Evolutionary conservation across 1,284 basidiomycete genomes (phyloP), one percentile per base, ranked within the genome.

Genomic region (Uromyces viciae-fabae): DNA sequence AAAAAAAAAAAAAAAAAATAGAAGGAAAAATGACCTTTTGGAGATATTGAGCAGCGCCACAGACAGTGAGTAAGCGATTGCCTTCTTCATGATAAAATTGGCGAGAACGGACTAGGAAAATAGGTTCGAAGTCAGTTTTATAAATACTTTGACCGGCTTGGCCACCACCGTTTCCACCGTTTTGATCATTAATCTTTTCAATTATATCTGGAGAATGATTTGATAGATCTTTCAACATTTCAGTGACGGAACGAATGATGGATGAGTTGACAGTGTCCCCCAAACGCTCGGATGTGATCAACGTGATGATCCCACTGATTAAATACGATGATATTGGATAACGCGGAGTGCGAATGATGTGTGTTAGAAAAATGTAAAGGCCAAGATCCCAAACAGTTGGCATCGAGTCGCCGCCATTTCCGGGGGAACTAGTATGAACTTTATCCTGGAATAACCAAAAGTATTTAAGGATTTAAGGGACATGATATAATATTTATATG

Each of bases 191-290:
- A 19, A 78, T 71, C 49, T 54, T 40, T 58, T 78, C 71, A 36
- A 78, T 78, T 25, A 71, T 78, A 3, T 78, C 76, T 40, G 52
- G 42, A 54, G 49, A 56, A 68, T 69, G 64, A n/a, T 78, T 73
- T 40, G 60, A 25, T 15, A 81, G 71, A n/a, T 69, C 74, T 33
- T 49, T 82, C 15, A 82, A 69, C 82, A 82, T 82, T 17, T 78
- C 60, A 22, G 81, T 81, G 82, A 92, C 94, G 84, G 92, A 92
- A 85, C 94, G 93, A 81, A 98, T 90, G 4, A 93, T 92, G 8
- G 94, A 96, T 40, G 94, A 91, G 85, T 94, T 95, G 85, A 99
- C 95, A 69, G 90, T 90, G 83, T 92, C 92, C 33, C 95, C 95
- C 82, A 96, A 92, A 25, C 96, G 91, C 85, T 99, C 96, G 81